These are phyloP conservation scores for Blakeslea trispora DNA, from an alignment of 371 early-diverging fungal genomes.

Conservation along the genomic window DNA sequence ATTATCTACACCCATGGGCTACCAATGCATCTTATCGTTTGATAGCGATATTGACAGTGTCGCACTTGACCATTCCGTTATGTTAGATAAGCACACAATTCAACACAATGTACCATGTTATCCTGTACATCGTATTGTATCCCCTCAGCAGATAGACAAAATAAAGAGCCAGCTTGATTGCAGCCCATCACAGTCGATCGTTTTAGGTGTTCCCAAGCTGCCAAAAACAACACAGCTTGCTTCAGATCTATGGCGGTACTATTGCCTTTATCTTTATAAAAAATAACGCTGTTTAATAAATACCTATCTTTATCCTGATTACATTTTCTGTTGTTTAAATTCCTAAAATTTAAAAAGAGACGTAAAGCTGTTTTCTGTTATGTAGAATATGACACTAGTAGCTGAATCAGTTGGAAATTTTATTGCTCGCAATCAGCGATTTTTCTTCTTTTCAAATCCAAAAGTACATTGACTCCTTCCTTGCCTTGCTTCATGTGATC, in stretches of 20 bases:
- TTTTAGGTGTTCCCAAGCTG: conserved; percentile 17
- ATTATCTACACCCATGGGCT: not conserved
- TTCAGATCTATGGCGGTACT: conserved; percentile 20
- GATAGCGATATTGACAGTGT: not conserved
- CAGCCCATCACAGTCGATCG: not conserved
- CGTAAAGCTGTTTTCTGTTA: no score
- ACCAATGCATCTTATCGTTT: conserved; percentile 25
- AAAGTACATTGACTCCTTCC: no score
- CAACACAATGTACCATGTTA: conserved; percentile 23
- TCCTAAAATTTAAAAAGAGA: no score
- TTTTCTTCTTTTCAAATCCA: no score
- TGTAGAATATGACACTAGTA: no score
- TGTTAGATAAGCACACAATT: not conserved
- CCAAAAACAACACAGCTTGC: conserved; percentile 17
- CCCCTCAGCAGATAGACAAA: not conserved
- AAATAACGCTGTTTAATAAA: no score
- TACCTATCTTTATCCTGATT: no score
- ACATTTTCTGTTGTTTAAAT: no score
- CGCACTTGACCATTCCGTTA: not conserved
- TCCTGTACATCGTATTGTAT: conserved; percentile 12
- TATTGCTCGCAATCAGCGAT: no score
- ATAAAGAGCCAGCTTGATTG: not conserved
- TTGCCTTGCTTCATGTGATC: no score
- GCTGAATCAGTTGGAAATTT: no score
- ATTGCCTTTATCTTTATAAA: not conserved